A percentile compares a stretch with the other conserved stretches of the same genome.
Evolutionary conservation across 805 yeast species (phyloP).

Genomic region (Grigorovia humatica): DNA sequence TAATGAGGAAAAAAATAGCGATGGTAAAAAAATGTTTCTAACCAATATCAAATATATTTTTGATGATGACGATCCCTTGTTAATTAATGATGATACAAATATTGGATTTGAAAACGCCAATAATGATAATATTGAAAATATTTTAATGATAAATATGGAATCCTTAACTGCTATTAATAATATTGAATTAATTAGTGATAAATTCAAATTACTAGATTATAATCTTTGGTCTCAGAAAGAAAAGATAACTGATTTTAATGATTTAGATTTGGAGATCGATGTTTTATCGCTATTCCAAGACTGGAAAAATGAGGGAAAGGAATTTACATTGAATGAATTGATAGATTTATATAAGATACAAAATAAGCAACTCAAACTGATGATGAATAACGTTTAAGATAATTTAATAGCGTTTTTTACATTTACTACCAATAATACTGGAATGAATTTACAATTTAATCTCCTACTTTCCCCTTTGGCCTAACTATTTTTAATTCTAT

Average conservation of each 20-base stretch:
- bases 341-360: conserved; percentile 18
- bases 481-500: too few relatives aligned
- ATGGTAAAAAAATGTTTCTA: conserved; percentile 13
- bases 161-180: conserved; percentile 10
- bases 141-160: conserved; percentile 18
- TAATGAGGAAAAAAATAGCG: neutral
- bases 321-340: conserved; percentile 15
- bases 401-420: too few relatives aligned
- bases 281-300: conserved; percentile 22
- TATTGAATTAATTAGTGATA: conserved; percentile 22
- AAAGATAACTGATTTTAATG: neutral
- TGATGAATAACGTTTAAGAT: conserved; percentile 15
- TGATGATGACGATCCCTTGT: conserved; percentile 17
- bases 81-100: conserved; percentile 6
- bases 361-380: conserved; percentile 19
- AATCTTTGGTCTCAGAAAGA: neutral
- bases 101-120: neutral
- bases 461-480: neutral
- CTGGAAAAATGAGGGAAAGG: conserved; percentile 6
- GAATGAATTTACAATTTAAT: too few relatives aligned
- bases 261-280: conserved; percentile 14
- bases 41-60: conserved; percentile 24
- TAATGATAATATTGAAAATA: conserved; percentile 15
- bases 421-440: too few relatives aligned
- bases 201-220: conserved; percentile 17